Base-by-base conservation (phyloP, 2,329 filamentous ascomycete species). In the Nannizziopsis barbatae region DNA sequence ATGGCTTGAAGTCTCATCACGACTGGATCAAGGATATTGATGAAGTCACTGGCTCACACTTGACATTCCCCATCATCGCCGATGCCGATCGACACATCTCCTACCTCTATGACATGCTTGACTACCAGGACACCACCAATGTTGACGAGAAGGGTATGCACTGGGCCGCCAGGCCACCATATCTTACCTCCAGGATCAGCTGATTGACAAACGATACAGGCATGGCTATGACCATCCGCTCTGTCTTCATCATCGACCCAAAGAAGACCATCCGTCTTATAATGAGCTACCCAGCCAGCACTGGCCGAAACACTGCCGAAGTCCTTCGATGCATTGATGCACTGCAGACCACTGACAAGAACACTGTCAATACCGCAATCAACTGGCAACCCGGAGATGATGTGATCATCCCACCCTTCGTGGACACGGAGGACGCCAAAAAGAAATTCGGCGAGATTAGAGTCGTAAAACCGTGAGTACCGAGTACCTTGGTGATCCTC, bases 161-260 rank as follows among this genome's bases (percentile, higher is more conserved):
- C 42, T 27, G 12, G 12, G 32, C 27, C n/a, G 17, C 14, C 10
- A 9, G 14, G 35, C 9, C 35, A 14, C n/a, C 8, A 14, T 37
- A 2, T 17, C 9, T 7, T 17, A 37, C 14, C 35, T 12, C n/a
- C 5, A 27, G 15, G 20, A 45, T 6, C 31, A n/a, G 36, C 30
- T 31, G 15, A n/a, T 39, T 50, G 35, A 42, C 42, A 40, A 30
- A 43, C 45, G 17, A 20, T 5, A 31, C 12, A 49, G 57, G 58
- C 58, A 84, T 90, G 59, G 87, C 88, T 49, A 90, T 94, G 72
- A 95, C 89, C 59, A 94, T 95, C 71, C 86, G 89, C 62, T 87
- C 84, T 59, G 89, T 95, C 64, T 95, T 93, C 76, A 76, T 95
- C 71, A 92, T 95, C 67, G 88, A 95, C 74, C 88, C 88, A 55